phyloP scores from a whole-genome alignment of 495 filamentous ascomycete genomes.

The Hypoxylon rickii region DNA sequence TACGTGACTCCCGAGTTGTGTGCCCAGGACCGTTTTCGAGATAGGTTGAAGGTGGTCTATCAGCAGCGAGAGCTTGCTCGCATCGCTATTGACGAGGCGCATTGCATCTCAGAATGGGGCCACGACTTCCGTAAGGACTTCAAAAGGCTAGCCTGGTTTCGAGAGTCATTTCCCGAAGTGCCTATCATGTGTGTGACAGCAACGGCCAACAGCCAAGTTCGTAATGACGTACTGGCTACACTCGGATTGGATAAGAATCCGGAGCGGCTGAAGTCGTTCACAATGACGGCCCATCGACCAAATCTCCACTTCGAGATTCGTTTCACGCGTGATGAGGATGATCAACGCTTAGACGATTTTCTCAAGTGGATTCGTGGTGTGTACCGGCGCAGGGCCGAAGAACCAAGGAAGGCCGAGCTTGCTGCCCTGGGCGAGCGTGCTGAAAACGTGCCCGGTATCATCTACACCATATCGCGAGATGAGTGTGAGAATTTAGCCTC shows the following conservation, averaged over 20 bases:
- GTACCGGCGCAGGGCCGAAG: constrained; percentile 63
- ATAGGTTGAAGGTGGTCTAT: constrained; percentile 72
- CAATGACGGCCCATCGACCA: constrained; percentile 75
- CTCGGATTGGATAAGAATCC: constrained; percentile 64
- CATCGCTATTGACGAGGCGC: constrained; percentile 91
- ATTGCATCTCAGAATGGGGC: constrained; percentile 98
- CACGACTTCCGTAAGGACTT: constrained; percentile 96
- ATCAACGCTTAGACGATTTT: constrained; percentile 71
- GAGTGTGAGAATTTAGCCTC: constrained; percentile 76
- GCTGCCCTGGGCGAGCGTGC: constrained; percentile 54
- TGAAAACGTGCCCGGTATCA: constrained; percentile 77
- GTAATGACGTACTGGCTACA: constrained; percentile 76
- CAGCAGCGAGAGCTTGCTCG: constrained; percentile 80
- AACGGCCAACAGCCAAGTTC: constrained; percentile 80
- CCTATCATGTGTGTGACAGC: constrained; percentile 91
- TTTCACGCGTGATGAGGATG: constrained; percentile 76
- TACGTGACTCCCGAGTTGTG: constrained; percentile 95
- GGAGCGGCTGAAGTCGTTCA: constrained; percentile 69
- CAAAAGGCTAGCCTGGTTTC: constrained; percentile 87
- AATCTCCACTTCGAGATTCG: constrained; percentile 93
- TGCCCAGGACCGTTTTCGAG: constrained; percentile 75
- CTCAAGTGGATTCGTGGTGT: constrained; percentile 73
- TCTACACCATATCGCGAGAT: constrained; percentile 81
- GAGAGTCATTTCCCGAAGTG: constrained; percentile 74
- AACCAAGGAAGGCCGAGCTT: constrained; percentile 55